Percentiles rank a stretch among this genome's conserved stretches.
phyloP scores from a whole-genome alignment of 176 grass and related monocot species.

The Puccinellia tenuiflora region DNA sequence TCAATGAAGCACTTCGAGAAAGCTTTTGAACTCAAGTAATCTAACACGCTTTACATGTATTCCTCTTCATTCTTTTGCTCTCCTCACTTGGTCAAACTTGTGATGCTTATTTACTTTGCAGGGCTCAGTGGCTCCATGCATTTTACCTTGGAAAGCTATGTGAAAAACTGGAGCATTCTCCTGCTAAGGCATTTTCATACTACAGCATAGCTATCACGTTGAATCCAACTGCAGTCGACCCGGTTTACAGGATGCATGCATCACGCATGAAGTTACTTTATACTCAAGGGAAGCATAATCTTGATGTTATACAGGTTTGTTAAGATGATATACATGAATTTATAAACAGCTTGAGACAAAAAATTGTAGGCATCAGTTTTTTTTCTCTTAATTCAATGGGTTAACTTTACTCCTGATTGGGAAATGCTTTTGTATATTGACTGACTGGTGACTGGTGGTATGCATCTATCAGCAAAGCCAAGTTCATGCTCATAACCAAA shows the following conservation, averaged over 20 bases:
- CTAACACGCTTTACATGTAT: background rate
- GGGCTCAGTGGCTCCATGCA: conserved; percentile 85
- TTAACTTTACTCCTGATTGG: background rate
- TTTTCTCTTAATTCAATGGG: conserved; percentile 5
- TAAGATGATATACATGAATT: conserved; percentile 1
- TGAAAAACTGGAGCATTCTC: conserved; percentile 74
- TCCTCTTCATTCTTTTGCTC: conserved; percentile 22
- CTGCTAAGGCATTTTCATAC: conserved; percentile 84
- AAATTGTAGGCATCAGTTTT: background rate
- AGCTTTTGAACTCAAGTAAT: conserved; percentile 87
- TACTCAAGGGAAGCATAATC: conserved; percentile 65
- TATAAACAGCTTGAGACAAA: background rate
- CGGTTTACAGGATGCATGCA: conserved; percentile 94
- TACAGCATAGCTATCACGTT: conserved; percentile 66
- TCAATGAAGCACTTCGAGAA: conserved; percentile 93
- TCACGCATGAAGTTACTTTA: conserved; percentile 96
- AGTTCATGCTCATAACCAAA: background rate
- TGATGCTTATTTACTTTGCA: conserved; percentile 33
- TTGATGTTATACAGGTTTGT: conserved; percentile 79
- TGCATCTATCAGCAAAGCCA: background rate
- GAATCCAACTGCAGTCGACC: conserved; percentile 89
- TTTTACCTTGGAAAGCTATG: conserved; percentile 99
- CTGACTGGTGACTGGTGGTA: conserved; percentile 3
- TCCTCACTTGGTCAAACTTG: conserved; percentile 22
- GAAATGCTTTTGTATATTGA: background rate